phyloP scores from a whole-genome alignment of 768 basidiomycete genomes.

The Calocybe gangraenosa region DNA sequence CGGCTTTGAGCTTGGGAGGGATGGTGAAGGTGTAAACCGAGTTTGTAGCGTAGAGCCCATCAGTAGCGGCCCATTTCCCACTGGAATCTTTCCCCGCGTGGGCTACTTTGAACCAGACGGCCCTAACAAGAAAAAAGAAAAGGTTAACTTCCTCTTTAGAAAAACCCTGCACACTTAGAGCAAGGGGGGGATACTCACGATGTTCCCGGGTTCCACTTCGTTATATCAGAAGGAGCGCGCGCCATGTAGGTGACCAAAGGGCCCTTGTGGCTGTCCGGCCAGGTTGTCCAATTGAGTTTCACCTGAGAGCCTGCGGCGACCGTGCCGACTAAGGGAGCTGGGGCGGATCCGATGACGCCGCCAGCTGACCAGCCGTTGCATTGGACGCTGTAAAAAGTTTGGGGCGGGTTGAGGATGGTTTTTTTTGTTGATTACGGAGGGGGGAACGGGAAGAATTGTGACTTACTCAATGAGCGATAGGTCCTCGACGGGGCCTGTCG shows the following conservation, averaged over 20 bases:
- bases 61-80: conserved; percentile 42
- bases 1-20: conserved; percentile 39
- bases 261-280: conserved; percentile 36
- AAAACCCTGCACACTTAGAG: no score
- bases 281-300: conserved; percentile 38
- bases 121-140: conserved; percentile 19
- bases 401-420: no score
- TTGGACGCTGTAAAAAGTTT: conserved; percentile 21
- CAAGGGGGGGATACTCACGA: conserved; percentile 20
- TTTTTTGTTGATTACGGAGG: no score
- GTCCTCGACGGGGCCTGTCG: conserved; percentile 34
- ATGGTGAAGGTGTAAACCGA: conserved; percentile 44
- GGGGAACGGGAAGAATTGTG: not conserved
- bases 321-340: conserved; percentile 35
- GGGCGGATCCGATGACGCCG: conserved; percentile 27
- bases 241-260: conserved; percentile 47
- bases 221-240: conserved; percentile 39
- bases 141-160: no score
- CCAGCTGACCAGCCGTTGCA: conserved; percentile 28
- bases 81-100: conserved; percentile 39
- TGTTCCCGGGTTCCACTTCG: conserved; percentile 37
- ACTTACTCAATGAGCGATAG: conserved; percentile 30
- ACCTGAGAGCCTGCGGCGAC: conserved; percentile 36
- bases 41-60: conserved; percentile 32
- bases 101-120: conserved; percentile 52